These are phyloP conservation scores for Calonectria honghensis DNA, from an alignment of 2,329 filamentous ascomycete species.

Conservation along the genomic window DNA sequence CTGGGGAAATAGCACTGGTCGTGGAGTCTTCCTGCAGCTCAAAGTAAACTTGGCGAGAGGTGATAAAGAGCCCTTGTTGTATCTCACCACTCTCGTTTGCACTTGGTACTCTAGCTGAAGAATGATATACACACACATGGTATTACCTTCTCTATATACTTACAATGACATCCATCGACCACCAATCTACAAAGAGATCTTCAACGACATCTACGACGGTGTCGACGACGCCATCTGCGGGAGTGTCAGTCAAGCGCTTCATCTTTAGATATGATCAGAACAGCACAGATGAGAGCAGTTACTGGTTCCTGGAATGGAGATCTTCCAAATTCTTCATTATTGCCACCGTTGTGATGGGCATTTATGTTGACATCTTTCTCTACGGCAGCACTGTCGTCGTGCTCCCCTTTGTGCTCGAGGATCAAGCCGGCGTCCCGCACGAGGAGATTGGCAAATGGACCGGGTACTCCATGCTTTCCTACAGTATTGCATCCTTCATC, in stretches of 20 bases:
- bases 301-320: conserved; percentile 27
- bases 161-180: conserved; percentile 3
- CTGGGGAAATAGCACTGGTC: neutral
- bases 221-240: neutral
- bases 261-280: conserved; percentile 23
- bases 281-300: neutral
- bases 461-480: conserved; percentile 40
- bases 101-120: neutral
- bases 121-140: neutral
- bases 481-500: conserved; percentile 35
- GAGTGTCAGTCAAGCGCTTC: conserved; percentile 14
- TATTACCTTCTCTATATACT: neutral
- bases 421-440: conserved; percentile 22
- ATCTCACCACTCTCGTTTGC: neutral
- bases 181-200: neutral
- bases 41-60: too few species aligned
- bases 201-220: neutral
- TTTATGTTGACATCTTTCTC: conserved; percentile 45
- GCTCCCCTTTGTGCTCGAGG: conserved; percentile 41
- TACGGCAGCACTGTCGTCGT: conserved; percentile 43
- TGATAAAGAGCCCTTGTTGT: neutral
- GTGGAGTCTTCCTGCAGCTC: neutral
- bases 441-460: conserved; percentile 28
- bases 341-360: conserved; percentile 39
- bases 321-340: conserved; percentile 39